phyloP scores from a whole-genome alignment of 2,329 filamentous ascomycete genomes.

The Ceratocystis alfenasii region DNA sequence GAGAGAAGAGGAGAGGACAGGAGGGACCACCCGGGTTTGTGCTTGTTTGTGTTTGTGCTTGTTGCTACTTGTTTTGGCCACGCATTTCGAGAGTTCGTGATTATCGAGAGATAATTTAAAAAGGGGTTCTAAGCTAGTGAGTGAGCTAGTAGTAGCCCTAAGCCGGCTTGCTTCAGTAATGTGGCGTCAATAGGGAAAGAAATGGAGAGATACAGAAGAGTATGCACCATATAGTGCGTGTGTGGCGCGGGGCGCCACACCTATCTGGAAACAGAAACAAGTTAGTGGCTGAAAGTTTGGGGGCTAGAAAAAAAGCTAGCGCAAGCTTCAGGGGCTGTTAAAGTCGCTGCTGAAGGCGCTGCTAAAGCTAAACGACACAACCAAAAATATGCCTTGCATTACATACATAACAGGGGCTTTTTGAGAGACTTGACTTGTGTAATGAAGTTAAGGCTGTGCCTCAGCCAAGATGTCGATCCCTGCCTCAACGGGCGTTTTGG shows the following conservation, averaged over 20 bases:
- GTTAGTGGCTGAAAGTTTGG: neutral
- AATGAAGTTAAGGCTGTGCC: neutral
- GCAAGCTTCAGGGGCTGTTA: neutral
- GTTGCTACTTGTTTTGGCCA: no score
- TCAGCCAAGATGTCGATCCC: constrained; percentile 7
- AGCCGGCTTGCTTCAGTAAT: no score
- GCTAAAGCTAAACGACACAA: neutral
- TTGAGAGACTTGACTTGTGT: neutral
- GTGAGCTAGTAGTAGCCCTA: no score
- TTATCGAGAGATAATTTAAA: no score
- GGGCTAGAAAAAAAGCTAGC: neutral
- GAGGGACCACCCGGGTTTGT: no score
- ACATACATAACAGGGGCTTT: no score
- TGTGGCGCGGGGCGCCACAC: neutral
- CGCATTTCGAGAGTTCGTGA: no score
- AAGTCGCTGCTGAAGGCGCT: neutral
- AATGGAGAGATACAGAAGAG: no score
- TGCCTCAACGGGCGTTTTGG: neutral
- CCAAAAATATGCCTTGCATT: neutral
- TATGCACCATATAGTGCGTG: no score
- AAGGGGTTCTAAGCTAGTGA: no score
- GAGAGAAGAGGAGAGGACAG: neutral
- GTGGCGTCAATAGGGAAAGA: no score
- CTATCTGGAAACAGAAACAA: neutral
- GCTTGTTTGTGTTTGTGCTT: no score